These are phyloP conservation scores for Neonectria coccinea DNA, from an alignment of 2,329 filamentous ascomycete genomes.

Conservation along the genomic window DNA sequence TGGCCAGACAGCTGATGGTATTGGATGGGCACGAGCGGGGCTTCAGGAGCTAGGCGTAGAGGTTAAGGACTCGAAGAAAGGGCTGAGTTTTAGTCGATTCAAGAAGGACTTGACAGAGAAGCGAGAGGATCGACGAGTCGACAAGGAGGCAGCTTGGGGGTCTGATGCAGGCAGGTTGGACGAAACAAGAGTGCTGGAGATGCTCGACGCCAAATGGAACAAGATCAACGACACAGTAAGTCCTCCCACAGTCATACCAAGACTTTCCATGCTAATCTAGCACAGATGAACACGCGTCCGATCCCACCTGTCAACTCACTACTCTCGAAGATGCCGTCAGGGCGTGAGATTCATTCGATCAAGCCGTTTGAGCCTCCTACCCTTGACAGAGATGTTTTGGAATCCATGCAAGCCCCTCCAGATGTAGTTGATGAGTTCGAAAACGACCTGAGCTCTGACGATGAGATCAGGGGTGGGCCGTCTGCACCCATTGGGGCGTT, in stretches of 20 bases:
- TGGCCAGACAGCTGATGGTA: constrained; percentile 83
- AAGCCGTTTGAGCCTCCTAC: constrained; percentile 74
- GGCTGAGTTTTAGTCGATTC: constrained; percentile 70
- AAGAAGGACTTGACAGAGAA: constrained; percentile 82
- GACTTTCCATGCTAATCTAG: constrained; percentile 27
- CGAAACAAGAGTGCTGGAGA: constrained; percentile 85
- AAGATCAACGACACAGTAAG: constrained; percentile 92
- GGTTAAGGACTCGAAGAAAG: constrained; percentile 62
- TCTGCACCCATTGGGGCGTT: constrained; percentile 61
- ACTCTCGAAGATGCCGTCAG: constrained; percentile 84
- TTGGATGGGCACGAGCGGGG: constrained; percentile 87
- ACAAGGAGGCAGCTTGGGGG: constrained; percentile 80
- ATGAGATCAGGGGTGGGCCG: constrained; percentile 48
- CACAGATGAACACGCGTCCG: constrained; percentile 80
- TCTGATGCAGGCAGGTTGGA: constrained; percentile 86
- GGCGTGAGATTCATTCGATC: constrained; percentile 83
- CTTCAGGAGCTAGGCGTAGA: constrained; percentile 79
- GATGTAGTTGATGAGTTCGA: constrained; percentile 50
- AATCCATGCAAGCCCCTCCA: constrained; percentile 64
- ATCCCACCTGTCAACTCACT: constrained; percentile 80
- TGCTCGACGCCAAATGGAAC: constrained; percentile 89
- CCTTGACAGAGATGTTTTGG: constrained; percentile 74
- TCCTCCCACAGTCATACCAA: rapidly evolving
- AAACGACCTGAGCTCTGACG: constrained; percentile 54
- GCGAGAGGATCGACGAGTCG: constrained; percentile 82